Evolutionary conservation across 306 rosid genomes (phyloP).

Genomic region (Cicer pinnatifidum): DNA sequence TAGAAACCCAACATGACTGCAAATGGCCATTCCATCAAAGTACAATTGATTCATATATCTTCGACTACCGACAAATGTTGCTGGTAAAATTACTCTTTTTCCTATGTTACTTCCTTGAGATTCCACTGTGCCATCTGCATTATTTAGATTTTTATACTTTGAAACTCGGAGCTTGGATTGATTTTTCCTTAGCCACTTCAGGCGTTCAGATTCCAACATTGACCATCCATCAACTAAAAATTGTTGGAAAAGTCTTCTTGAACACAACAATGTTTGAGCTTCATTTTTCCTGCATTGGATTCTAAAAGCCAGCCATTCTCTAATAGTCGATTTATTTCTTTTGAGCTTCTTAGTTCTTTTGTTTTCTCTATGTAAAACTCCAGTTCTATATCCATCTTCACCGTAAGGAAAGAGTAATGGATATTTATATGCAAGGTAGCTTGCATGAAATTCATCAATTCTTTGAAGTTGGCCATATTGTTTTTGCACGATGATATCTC

Average conservation of each 20-base stretch:
- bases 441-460: neutral
- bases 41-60: no score
- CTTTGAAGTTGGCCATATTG: conserved; percentile 4
- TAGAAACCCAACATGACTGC: no score
- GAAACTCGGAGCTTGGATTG: no score
- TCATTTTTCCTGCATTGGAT: neutral
- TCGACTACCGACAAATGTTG: no score
- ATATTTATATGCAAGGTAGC: conserved; percentile 7
- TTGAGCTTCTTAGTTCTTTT: neutral
- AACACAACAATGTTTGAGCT: neutral
- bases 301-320: conserved; percentile 7
- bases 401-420: conserved; percentile 13
- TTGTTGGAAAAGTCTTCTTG: neutral
- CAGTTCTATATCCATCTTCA: conserved; percentile 4
- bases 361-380: neutral
- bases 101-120: no score
- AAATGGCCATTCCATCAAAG: no score
- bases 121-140: no score
- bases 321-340: neutral
- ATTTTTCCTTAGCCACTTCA: no score
- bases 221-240: no score
- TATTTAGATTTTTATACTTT: no score
- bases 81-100: no score
- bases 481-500: conserved; percentile 2
- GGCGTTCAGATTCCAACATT: no score